Evolutionary conservation across 225 moss, liverwort and hornwort genomes (phyloP).

Genomic region (Thuidium tamariscinum): DNA sequence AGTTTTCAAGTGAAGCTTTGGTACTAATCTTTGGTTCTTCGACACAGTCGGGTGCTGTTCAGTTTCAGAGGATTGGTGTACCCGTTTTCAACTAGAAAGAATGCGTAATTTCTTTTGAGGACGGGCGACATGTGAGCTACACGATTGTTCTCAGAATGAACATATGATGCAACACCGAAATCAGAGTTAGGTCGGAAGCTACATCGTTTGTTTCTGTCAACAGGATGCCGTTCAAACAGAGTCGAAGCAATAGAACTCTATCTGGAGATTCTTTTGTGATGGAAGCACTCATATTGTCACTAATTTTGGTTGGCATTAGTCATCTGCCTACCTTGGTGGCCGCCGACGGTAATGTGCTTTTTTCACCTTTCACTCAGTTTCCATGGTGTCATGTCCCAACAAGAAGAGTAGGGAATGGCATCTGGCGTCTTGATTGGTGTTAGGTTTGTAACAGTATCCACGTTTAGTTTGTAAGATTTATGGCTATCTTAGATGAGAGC

Average conservation of each 20-base stretch:
- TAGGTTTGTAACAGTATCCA: neutral
- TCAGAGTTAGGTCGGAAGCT: neutral
- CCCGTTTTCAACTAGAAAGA: neutral
- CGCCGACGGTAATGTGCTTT: constrained; percentile 8
- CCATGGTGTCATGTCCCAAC: neutral
- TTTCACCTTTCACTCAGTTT: neutral
- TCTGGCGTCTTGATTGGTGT: neutral
- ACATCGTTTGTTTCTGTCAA: neutral
- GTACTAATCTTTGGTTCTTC: neutral
- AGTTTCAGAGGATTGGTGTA: neutral
- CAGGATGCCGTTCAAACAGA: neutral
- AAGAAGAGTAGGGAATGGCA: neutral
- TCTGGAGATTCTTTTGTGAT: neutral
- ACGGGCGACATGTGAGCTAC: neutral
- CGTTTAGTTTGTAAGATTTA: neutral
- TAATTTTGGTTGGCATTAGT: neutral
- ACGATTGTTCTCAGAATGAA: neutral
- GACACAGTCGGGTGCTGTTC: neutral
- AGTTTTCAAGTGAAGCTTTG: neutral
- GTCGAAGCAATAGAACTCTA: neutral
- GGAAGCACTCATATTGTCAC: neutral
- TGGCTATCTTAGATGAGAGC: neutral
- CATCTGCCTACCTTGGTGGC: neutral
- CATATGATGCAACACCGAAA: neutral
- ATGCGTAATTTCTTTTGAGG: neutral